Evolutionary conservation across 2,329 filamentous ascomycete genomes (phyloP), one percentile per base, ranked within the genome.

Genomic region (Cephalotrichum gorgonifer): DNA sequence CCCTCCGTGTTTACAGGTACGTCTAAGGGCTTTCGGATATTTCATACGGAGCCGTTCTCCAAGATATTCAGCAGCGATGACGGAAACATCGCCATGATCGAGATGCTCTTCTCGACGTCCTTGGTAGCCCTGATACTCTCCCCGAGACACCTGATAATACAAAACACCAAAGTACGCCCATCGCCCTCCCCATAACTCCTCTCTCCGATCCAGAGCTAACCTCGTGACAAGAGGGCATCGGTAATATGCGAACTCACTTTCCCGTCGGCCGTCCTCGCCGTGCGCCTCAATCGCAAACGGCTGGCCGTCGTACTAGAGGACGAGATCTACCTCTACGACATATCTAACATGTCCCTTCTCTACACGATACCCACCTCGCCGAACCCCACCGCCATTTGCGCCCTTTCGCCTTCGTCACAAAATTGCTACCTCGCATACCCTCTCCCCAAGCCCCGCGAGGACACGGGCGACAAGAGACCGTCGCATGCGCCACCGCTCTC

Each of bases 201-300:
- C 6, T 20, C 6, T 7, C n/a, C n/a, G 17, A 9, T n/a, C 4
- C 35, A 39, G 35, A 22, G 35, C 35, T 39, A 20, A 39, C 12
- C 17, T 39, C 22, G 9, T 4, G n/a, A 31, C 43, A 53, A 83
- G 76, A 73, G 80, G 56, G 76, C 76, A 2, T 83, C 91, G 39
- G 87, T 94, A 52, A 97, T 98, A 64, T 98, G 93, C 78, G 93
- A 98, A 67, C 86, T 98, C 62, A 97, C 91, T 3, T 98, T 98
- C 59, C 91, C 91, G 12, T 95, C 90, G n/a, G 89, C 90, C 45
- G 89, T 98, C 11, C 79, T 97, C 38, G 90, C 91, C 20, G 88
- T 98, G 51, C 86, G 90, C 55, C 74, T 98, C 59, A 98, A 98
- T 66, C 80, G 93, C 56, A 97, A 96, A 66, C 83, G 93, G 33